These are phyloP conservation scores for Populus tomentosa DNA, from an alignment of 441 rosid species.

Conservation along the genomic window DNA sequence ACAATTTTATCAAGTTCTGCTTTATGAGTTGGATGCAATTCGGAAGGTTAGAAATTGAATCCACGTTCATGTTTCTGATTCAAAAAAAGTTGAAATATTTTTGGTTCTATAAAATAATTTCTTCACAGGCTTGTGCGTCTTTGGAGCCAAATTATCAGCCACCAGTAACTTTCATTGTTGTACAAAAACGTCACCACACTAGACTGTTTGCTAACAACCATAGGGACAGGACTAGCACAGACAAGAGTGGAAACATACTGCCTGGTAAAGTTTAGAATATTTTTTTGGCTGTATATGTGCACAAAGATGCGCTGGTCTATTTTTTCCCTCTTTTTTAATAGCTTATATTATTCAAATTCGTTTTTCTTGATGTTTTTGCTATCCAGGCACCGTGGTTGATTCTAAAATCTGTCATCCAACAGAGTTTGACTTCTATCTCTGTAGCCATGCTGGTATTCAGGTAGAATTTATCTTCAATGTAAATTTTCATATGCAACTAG, in stretches of 20 bases:
- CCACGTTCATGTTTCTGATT: too few relatives aligned
- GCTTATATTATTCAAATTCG: not conserved
- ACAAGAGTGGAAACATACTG: slow-evolving; percentile 81
- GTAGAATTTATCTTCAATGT: slow-evolving; percentile 25
- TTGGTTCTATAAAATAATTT: not conserved
- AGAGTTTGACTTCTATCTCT: slow-evolving; percentile 84
- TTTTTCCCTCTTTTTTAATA: too few relatives aligned
- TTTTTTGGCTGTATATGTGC: too few relatives aligned
- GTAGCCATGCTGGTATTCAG: slow-evolving; percentile 96
- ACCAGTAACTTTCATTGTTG: slow-evolving; percentile 80
- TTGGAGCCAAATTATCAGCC: slow-evolving; percentile 88
- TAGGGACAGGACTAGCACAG: slow-evolving; percentile 69
- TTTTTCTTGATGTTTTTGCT: not conserved
- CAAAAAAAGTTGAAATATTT: too few relatives aligned
- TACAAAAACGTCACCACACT: slow-evolving; percentile 41
- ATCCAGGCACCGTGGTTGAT: slow-evolving; percentile 83
- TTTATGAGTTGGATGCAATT: slow-evolving; percentile 84
- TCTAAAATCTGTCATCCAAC: slow-evolving; percentile 85
- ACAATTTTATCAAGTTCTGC: slow-evolving; percentile 83
- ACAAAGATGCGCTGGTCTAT: too few relatives aligned
- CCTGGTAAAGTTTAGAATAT: slow-evolving; percentile 41
- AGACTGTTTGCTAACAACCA: slow-evolving; percentile 58
- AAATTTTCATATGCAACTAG: not conserved
- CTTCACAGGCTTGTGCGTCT: slow-evolving; percentile 76
- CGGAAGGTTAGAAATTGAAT: slow-evolving; percentile 50